These are phyloP conservation scores for Phoma sp. DNA, from an alignment of 2,329 filamentous ascomycete genomes.

Conservation along the genomic window DNA sequence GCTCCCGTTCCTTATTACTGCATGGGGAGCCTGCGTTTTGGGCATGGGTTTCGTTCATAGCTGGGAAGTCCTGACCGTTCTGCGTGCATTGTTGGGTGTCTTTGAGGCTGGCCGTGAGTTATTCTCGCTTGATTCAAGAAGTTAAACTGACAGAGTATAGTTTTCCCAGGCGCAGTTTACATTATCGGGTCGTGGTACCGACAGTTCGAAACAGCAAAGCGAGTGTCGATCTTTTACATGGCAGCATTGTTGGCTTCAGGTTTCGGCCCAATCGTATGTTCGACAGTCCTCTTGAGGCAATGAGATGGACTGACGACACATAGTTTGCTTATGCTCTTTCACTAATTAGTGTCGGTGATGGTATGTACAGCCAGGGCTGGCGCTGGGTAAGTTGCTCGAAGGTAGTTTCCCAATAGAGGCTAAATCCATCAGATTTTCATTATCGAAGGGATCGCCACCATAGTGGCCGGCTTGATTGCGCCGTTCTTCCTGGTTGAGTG, in stretches of 20 bases:
- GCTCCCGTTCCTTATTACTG: slow-evolving; percentile 39
- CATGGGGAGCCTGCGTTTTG: slow-evolving; percentile 34
- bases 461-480: slow-evolving; percentile 26
- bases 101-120: slow-evolving; percentile 36
- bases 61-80: slow-evolving; percentile 30
- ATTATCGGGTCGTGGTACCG: slow-evolving; percentile 39
- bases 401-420: too few relatives aligned
- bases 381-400: slow-evolving; percentile 23
- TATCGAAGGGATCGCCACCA: slow-evolving; percentile 30
- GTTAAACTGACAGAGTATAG: slow-evolving; percentile 9
- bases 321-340: slow-evolving; percentile 44
- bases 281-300: background rate
- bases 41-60: slow-evolving; percentile 36
- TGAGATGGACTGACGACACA: background rate
- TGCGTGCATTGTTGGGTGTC: slow-evolving; percentile 29
- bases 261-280: slow-evolving; percentile 42
- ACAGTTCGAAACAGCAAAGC: slow-evolving; percentile 35
- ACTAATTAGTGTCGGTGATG: slow-evolving; percentile 41
- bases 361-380: slow-evolving; percentile 42
- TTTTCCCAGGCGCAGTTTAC: slow-evolving; percentile 34
- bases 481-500: slow-evolving; percentile 38
- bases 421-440: slow-evolving; percentile 32
- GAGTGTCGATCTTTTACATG: slow-evolving; percentile 38
- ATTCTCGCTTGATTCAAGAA: background rate
- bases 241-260: slow-evolving; percentile 40